Percentiles rank a stretch among this genome's conserved stretches.
These are phyloP conservation scores for Hypoxylon lienhwacheense DNA, from an alignment of 495 filamentous ascomycete species.

Conservation along the genomic window DNA sequence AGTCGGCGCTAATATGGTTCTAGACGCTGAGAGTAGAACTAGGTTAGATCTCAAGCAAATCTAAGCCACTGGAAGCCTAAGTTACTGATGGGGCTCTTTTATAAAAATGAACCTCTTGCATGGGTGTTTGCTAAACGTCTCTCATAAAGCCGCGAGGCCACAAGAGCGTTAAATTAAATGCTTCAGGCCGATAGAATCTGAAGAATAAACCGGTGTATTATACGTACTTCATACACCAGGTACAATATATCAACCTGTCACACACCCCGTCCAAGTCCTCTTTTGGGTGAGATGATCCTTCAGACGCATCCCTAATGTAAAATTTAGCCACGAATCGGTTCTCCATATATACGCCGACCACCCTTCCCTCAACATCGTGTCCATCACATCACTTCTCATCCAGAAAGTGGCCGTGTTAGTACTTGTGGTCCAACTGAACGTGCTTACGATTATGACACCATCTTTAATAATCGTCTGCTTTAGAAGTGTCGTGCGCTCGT, in stretches of 20 bases:
- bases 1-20: slow-evolving; percentile 14
- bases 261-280: slow-evolving; percentile 15
- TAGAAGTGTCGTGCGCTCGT: slow-evolving; percentile 4
- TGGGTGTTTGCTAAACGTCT: not conserved
- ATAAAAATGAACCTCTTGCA: not conserved
- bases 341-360: slow-evolving; percentile 37
- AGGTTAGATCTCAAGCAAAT: slow-evolving; percentile 23
- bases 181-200: too few species aligned
- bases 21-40: slow-evolving; percentile 13
- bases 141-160: too few species aligned
- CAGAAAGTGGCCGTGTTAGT: slow-evolving; percentile 32
- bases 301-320: not conserved
- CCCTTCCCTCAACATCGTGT: slow-evolving; percentile 26
- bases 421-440: slow-evolving; percentile 32
- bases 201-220: too few species aligned
- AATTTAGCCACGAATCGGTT: not conserved
- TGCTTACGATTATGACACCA: slow-evolving; percentile 29
- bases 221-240: not conserved
- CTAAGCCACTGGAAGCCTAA: slow-evolving; percentile 2
- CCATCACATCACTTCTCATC: slow-evolving; percentile 37
- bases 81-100: slow-evolving; percentile 8
- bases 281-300: not conserved
- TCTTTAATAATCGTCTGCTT: slow-evolving; percentile 21
- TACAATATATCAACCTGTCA: slow-evolving; percentile 1
- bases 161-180: too few species aligned